Percentiles rank a stretch among this genome's conserved stretches.
Conservation (phyloP, 2,329 filamentous ascomycete genomes). For the Venturia pyrina region DNA sequence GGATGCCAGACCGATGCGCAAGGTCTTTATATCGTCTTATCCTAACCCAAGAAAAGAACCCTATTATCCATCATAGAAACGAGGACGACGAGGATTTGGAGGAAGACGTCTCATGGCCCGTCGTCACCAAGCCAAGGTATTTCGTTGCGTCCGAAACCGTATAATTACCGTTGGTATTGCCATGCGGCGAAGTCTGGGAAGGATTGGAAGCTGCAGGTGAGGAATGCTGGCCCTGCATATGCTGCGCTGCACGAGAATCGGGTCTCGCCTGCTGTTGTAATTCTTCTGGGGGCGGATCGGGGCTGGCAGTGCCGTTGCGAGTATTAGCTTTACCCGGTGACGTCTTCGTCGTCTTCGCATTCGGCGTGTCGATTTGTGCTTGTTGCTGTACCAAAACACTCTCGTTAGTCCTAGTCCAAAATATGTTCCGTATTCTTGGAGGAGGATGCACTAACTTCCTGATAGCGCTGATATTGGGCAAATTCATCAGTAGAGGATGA, state of each 20-base stretch:
- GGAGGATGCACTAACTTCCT: constrained; percentile 8
- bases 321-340: not conserved
- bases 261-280: not conserved
- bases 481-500: not conserved
- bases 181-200: not conserved
- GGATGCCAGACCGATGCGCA: not conserved
- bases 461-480: constrained; percentile 7
- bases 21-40: not conserved
- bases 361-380: not conserved
- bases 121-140: not conserved
- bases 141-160: not conserved
- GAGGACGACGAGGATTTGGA: constrained; percentile 1
- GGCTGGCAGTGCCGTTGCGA: not conserved
- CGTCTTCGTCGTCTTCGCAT: not conserved
- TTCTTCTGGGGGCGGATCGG: not conserved
- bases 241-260: not conserved
- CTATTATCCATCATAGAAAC: not conserved
- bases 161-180: not conserved
- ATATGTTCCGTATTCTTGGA: not conserved
- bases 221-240: constrained; percentile 1
- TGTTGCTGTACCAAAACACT: constrained; percentile 1
- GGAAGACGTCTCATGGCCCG: not conserved
- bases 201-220: not conserved
- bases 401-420: constrained; percentile 3
- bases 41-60: not conserved